Percentiles rank a stretch among this genome's conserved stretches.
Conservation (phyloP, 495 filamentous ascomycete species). For the Penicillium lividum region DNA sequence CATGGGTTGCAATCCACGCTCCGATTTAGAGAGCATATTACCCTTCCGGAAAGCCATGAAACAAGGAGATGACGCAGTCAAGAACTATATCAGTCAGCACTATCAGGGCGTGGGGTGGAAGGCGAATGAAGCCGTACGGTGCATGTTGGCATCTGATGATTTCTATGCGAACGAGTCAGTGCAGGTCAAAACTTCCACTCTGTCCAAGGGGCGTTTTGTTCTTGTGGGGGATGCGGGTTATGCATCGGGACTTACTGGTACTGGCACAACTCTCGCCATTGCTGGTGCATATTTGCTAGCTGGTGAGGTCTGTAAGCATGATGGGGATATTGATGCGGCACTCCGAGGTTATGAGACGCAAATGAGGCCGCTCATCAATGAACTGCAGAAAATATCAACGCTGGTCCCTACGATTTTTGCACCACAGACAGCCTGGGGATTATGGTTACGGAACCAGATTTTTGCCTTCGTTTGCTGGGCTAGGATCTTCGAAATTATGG, state of each 20-base stretch:
- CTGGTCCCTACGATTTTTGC: slow-evolving; percentile 24
- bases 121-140: slow-evolving; percentile 32
- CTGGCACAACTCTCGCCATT: slow-evolving; percentile 45
- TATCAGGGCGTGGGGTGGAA: slow-evolving; percentile 47
- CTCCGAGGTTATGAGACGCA: slow-evolving; percentile 42
- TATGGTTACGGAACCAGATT: slow-evolving; percentile 25
- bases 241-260: slow-evolving; percentile 39
- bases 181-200: slow-evolving; percentile 42
- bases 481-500: slow-evolving; percentile 7
- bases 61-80: slow-evolving; percentile 41
- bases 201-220: slow-evolving; percentile 39
- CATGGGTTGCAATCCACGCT: slow-evolving; percentile 32
- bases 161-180: slow-evolving; percentile 50
- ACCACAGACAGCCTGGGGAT: slow-evolving; percentile 42
- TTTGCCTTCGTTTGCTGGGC: slow-evolving; percentile 23
- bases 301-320: slow-evolving; percentile 41
- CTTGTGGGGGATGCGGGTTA: slow-evolving; percentile 47
- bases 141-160: slow-evolving; percentile 44
- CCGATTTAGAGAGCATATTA: slow-evolving; percentile 24
- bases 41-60: slow-evolving; percentile 40
- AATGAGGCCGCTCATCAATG: slow-evolving; percentile 43
- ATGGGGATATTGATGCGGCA: slow-evolving; percentile 32
- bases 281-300: slow-evolving; percentile 52
- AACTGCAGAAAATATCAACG: slow-evolving; percentile 37
- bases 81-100: slow-evolving; percentile 36